Base-by-base conservation (phyloP, 805 yeast species). In the Zygosaccharomyces bisporus region DNA sequence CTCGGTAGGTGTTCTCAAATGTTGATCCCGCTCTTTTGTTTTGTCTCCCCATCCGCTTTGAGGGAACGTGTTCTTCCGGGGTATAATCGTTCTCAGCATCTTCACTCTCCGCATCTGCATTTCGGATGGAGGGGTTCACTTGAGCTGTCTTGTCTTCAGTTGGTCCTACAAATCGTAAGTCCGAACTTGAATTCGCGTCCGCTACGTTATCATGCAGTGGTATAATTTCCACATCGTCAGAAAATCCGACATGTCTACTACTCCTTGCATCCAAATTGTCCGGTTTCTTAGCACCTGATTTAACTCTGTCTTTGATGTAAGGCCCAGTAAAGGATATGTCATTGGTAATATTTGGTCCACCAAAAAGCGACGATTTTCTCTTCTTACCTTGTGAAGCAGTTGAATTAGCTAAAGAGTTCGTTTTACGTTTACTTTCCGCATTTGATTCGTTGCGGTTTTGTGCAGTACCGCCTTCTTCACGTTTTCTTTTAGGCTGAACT, bases 301-400 rank as follows among this genome's bases (percentile, higher is more conserved):
- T 44, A 6, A 42, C 39, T 9, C 49, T 47, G 32, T 50, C 56
- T 4, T 53, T 52, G 16, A 56, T 46, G 32, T 54, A 52, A 4
- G 50, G 47, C 14, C 38, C 48, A 10, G 18, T n/a, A 7, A 30
- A 42, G 6, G 38, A 27, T 7, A 41, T 33, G 5, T 41, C 47
- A 24, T 46, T 33, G 3, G 51, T 44, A 12, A 53, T 19, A 9
- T 53, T 34, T 2, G 57, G 53, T 2, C 52, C 60, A 8, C 65
- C 63, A 47, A 63, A 63, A 20, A 63, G 56, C 1, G 67, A 60
- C 2, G 68, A 63, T 42, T 60, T 63, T 42, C 58, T 61, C 41
- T 56, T 59, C 3, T 44, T 44, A 9, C 56, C 53, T 13, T 63
- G 62, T 9, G 52, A 36, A 9, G 46, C 14, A 12, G 38, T 32